Evolutionary conservation across 2,329 filamentous ascomycete species (phyloP).

Genomic region (Clonostachys chloroleuca): DNA sequence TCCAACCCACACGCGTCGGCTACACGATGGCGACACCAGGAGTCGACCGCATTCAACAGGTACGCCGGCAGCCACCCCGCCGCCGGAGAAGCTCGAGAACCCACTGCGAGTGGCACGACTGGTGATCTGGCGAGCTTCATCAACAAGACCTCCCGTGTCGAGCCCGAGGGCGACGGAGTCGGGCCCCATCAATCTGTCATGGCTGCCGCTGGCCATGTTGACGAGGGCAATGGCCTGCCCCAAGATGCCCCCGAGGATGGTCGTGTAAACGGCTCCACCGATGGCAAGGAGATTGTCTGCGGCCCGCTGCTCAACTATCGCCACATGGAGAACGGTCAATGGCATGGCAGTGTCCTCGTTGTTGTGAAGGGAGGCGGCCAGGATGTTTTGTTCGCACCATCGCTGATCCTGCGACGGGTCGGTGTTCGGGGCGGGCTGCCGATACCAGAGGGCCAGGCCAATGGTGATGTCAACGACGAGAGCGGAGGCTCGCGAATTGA

Average conservation of each 20-base stretch:
- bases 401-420: constrained; percentile 47
- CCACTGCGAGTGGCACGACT: constrained; percentile 31
- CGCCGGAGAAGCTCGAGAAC: constrained; percentile 18
- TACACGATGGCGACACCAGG: constrained; percentile 60
- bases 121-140: constrained; percentile 52
- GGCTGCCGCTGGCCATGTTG: constrained; percentile 26
- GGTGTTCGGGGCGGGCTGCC: constrained; percentile 13
- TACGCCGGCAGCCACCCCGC: constrained; percentile 28
- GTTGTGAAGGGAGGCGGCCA: constrained; percentile 70
- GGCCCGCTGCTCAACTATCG: constrained; percentile 77
- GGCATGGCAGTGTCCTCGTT: constrained; percentile 83
- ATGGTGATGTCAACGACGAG: constrained; percentile 14
- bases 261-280: constrained; percentile 15
- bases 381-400: constrained; percentile 52
- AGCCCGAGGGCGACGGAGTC: constrained; percentile 24
- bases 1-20: constrained; percentile 51
- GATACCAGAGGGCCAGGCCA: constrained; percentile 12
- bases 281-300: constrained; percentile 59
- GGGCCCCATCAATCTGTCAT: constrained; percentile 44
- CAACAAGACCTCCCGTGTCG: constrained; percentile 41
- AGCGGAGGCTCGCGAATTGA: constrained; percentile 24
- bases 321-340: constrained; percentile 65
- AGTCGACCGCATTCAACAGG: constrained; percentile 51
- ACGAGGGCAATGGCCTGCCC: constrained; percentile 19
- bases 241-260: constrained; percentile 8